A percentile compares a stretch with the other conserved stretches of the same genome.
Evolutionary conservation across 345 rosid genomes (phyloP).

Genomic region (Excoecaria agallocha): DNA sequence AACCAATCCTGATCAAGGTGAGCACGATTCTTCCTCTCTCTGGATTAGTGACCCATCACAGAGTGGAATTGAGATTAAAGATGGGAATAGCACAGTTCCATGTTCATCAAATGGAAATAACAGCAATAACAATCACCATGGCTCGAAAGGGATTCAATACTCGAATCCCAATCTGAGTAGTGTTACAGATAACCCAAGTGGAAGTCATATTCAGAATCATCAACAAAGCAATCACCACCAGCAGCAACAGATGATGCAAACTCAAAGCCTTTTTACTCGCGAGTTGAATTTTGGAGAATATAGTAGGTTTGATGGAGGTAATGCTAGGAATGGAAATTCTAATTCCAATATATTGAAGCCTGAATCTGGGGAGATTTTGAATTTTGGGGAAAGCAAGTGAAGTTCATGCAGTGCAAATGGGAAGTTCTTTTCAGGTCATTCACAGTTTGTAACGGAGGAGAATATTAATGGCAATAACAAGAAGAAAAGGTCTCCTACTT

Average conservation of each 20-base stretch:
- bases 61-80: conserved; percentile 44
- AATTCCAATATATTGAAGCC: conserved; percentile 47
- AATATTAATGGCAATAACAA: conserved; percentile 39
- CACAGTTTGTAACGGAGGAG: conserved; percentile 48
- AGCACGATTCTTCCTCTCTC: conserved; percentile 62
- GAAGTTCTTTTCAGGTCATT: conserved; percentile 48
- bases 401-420: conserved; percentile 40
- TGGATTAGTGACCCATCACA: conserved; percentile 70
- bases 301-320: conserved; percentile 39
- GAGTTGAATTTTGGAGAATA: conserved; percentile 74
- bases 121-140: conserved; percentile 17
- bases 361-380: conserved; percentile 71
- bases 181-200: conserved; percentile 42
- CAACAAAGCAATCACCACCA: conserved; percentile 20
- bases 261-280: conserved; percentile 40
- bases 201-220: conserved; percentile 26
- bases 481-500: conserved; percentile 60
- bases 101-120: neutral
- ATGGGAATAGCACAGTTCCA: conserved; percentile 23
- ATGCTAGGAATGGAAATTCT: conserved; percentile 35
- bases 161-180: conserved; percentile 51
- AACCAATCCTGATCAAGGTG: conserved; percentile 65
- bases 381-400: conserved; percentile 74
- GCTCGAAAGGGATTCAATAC: conserved; percentile 39
- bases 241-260: conserved; percentile 14